A percentile compares a stretch with the other conserved stretches of the same genome.
Evolutionary conservation across 2,329 filamentous ascomycete genomes (phyloP).

Genomic region (Lomentospora prolificans): DNA sequence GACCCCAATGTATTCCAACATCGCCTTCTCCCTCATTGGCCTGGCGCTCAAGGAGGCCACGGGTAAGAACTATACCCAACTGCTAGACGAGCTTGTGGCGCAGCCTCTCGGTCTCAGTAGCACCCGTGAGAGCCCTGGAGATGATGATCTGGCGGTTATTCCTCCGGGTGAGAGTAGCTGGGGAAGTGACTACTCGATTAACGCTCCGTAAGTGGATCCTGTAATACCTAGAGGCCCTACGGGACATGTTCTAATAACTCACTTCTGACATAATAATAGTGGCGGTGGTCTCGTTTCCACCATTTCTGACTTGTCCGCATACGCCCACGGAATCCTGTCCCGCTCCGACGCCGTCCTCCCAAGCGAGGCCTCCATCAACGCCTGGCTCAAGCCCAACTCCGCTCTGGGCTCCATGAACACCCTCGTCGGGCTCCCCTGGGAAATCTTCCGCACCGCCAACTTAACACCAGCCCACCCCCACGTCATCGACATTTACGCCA

Average conservation of each 20-base stretch:
- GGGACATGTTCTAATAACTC: no score
- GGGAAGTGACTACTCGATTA: conserved; percentile 23
- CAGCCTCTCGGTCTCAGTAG: conserved; percentile 11
- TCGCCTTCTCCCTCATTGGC: conserved; percentile 27
- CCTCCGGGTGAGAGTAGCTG: conserved; percentile 22
- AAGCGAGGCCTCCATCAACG: conserved; percentile 16
- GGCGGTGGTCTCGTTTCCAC: conserved; percentile 25
- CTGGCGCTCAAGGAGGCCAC: conserved; percentile 23
- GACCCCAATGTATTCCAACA: conserved; percentile 28
- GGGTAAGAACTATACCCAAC: conserved; percentile 18
- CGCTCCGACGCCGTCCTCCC: conserved; percentile 15
- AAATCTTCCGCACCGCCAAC: conserved; percentile 21
- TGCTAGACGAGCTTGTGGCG: conserved; percentile 15
- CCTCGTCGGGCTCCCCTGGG: conserved; percentile 27
- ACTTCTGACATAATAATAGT: conserved; percentile 13
- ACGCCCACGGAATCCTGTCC: conserved; percentile 20
- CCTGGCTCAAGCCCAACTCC: conserved; percentile 25
- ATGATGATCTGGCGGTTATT: conserved; percentile 20
- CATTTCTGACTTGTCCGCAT: conserved; percentile 20
- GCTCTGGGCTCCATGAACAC: conserved; percentile 19
- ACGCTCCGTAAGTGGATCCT: conserved; percentile 23
- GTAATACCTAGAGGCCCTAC: no score
- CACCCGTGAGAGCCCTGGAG: conserved; percentile 20
- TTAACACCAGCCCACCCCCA: conserved; percentile 20
- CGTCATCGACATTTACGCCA: conserved; percentile 20